These are phyloP conservation scores for Arthrobotrys megalospora DNA, from an alignment of 2,329 filamentous ascomycete genomes.

Conservation along the genomic window DNA sequence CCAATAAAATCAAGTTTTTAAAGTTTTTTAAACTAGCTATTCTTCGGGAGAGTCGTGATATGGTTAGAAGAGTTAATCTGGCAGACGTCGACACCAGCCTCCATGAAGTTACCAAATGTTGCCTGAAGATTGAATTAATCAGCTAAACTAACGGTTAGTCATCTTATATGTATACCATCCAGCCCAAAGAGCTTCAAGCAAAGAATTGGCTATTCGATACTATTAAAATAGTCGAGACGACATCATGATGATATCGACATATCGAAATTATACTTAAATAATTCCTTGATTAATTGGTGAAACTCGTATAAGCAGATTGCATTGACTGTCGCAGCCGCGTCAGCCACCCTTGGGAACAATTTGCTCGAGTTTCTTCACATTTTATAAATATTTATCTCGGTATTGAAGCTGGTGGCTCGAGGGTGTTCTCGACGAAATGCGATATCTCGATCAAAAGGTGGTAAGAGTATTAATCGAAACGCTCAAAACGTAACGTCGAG, in stretches of 20 bases:
- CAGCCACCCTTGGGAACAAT: not conserved
- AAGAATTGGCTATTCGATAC: too few species aligned
- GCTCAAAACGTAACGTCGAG: too few species aligned
- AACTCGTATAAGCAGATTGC: too few species aligned
- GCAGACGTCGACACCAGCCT: too few species aligned
- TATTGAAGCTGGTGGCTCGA: not conserved
- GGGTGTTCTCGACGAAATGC: not conserved
- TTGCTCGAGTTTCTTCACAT: not conserved
- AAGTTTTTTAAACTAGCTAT: not conserved
- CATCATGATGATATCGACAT: too few species aligned
- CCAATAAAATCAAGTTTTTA: not conserved
- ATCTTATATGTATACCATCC: too few species aligned
- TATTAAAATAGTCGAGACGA: too few species aligned
- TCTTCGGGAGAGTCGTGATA: not conserved
- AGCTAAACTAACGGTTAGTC: not conserved
- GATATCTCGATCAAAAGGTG: not conserved
- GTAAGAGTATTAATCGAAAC: not conserved
- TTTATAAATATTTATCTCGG: not conserved
- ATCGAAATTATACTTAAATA: too few species aligned
- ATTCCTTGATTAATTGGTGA: too few species aligned
- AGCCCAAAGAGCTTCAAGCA: too few species aligned
- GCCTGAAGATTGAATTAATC: slow-evolving; percentile 11
- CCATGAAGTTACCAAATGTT: not conserved
- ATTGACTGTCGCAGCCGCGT: not conserved
- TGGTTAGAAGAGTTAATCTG: not conserved